A percentile compares a stretch with the other conserved stretches of the same genome.
These are phyloP conservation scores for Populus trichocarpa DNA, from an alignment of 441 rosid genomes.

Conservation along the genomic window DNA sequence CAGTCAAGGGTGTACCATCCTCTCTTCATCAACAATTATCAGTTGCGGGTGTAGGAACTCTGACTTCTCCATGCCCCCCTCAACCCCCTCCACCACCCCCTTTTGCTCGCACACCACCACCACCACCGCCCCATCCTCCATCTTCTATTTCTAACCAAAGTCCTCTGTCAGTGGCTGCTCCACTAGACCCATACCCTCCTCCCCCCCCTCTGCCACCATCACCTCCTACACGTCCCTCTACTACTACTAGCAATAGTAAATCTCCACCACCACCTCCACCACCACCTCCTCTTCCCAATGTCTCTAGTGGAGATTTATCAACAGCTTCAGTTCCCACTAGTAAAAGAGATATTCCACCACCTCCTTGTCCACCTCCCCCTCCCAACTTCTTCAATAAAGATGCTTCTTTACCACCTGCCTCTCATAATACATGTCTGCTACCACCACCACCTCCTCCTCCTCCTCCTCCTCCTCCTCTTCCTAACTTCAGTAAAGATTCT, in stretches of 20 bases:
- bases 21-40: slow-evolving; percentile 29
- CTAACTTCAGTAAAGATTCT: slow-evolving; percentile 8
- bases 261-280: no score
- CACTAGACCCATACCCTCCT: slow-evolving; percentile 11
- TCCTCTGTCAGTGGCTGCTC: neutral
- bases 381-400: slow-evolving; percentile 17
- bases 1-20: slow-evolving; percentile 24
- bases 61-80: slow-evolving; percentile 22
- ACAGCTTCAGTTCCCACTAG: slow-evolving; percentile 7
- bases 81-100: slow-evolving; percentile 18
- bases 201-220: slow-evolving; percentile 21
- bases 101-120: slow-evolving; percentile 11
- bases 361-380: slow-evolving; percentile 27
- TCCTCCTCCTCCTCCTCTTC: slow-evolving; percentile 26
- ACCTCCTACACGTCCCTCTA: slow-evolving; percentile 18
- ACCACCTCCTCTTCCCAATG: slow-evolving; percentile 23
- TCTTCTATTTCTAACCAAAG: neutral
- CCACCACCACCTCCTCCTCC: slow-evolving; percentile 41
- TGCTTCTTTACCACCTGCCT: slow-evolving; percentile 12
- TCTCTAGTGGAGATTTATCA: slow-evolving; percentile 22
- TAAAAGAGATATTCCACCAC: slow-evolving; percentile 22
- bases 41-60: slow-evolving; percentile 25
- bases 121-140: slow-evolving; percentile 18
- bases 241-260: slow-evolving; percentile 12
- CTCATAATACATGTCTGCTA: slow-evolving; percentile 21